Evolutionary conservation across 768 basidiomycete species (phyloP).

Genomic region (Hypholoma sublateritium): DNA sequence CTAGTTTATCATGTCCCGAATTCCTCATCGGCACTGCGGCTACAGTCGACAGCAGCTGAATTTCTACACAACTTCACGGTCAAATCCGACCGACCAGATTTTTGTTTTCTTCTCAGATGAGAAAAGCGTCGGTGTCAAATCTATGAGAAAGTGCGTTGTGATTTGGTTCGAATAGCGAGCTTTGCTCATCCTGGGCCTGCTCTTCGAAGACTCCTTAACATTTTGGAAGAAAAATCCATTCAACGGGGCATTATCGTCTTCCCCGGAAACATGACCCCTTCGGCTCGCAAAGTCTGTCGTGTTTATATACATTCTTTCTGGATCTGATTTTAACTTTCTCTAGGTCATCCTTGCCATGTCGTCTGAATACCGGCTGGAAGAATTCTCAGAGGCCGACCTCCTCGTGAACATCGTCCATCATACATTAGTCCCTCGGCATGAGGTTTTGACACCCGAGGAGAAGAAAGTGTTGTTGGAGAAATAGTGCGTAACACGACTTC

Average conservation of each 20-base stretch:
- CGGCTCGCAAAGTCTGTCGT: slow-evolving; percentile 81
- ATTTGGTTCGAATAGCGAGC: not conserved
- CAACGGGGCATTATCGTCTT: slow-evolving; percentile 93
- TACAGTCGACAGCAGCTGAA: slow-evolving; percentile 83
- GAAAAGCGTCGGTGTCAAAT: slow-evolving; percentile 92
- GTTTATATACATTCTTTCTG: slow-evolving; percentile 3
- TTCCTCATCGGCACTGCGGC: slow-evolving; percentile 2
- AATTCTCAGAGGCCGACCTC: slow-evolving; percentile 94
- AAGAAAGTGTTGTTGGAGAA: slow-evolving; percentile 84
- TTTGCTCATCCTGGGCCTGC: slow-evolving; percentile 8
- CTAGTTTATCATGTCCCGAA: not conserved
- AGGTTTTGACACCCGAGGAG: slow-evolving; percentile 81
- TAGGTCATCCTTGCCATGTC: slow-evolving; percentile 94
- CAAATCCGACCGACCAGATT: slow-evolving; percentile 74
- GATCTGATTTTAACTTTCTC: slow-evolving; percentile 10
- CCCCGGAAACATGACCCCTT: slow-evolving; percentile 94
- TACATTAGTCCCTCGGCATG: slow-evolving; percentile 90
- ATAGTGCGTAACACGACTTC: slow-evolving; percentile 69
- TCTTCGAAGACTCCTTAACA: slow-evolving; percentile 71
- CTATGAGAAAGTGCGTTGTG: slow-evolving; percentile 87
- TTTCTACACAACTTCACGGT: slow-evolving; percentile 80
- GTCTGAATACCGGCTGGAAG: slow-evolving; percentile 83
- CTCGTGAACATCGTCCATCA: slow-evolving; percentile 98
- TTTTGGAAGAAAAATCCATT: slow-evolving; percentile 90
- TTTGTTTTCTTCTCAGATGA: slow-evolving; percentile 98